phyloP scores from a whole-genome alignment of 2,329 filamentous ascomycete genomes.

The Talaromyces sp. region DNA sequence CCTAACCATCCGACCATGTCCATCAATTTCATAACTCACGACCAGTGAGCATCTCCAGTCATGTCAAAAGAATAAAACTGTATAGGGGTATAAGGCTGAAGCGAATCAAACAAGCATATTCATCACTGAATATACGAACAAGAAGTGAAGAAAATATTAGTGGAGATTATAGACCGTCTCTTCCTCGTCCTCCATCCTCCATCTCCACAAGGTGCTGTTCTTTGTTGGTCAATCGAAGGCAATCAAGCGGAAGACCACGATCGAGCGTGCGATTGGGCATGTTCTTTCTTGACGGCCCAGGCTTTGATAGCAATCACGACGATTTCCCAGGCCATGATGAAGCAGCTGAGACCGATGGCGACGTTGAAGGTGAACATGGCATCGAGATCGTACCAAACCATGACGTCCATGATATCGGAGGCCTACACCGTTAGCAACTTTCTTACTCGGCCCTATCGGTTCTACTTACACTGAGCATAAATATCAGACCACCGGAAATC shows the following conservation, averaged over 20 bases:
- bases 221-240: background rate
- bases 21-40: background rate
- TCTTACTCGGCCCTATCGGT: too few species aligned
- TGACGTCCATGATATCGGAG: slow-evolving; percentile 69
- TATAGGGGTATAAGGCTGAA: slow-evolving; percentile 22
- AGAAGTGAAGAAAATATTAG: slow-evolving; percentile 14
- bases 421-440: slow-evolving; percentile 48
- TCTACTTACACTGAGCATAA: slow-evolving; percentile 80
- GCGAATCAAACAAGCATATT: slow-evolving; percentile 17
- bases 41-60: background rate
- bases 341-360: slow-evolving; percentile 73
- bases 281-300: slow-evolving; percentile 62
- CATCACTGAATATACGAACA: slow-evolving; percentile 7
- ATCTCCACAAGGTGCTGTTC: background rate
- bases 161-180: slow-evolving; percentile 13
- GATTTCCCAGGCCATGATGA: slow-evolving; percentile 82
- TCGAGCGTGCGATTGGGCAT: slow-evolving; percentile 27
- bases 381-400: slow-evolving; percentile 72
- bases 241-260: slow-evolving; percentile 19
- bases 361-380: slow-evolving; percentile 94
- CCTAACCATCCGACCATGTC: background rate
- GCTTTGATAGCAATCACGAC: slow-evolving; percentile 78
- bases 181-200: slow-evolving; percentile 7
- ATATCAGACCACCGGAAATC: slow-evolving; percentile 80
- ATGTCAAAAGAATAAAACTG: slow-evolving; percentile 13